phyloP scores from a whole-genome alignment of 176 grass and related monocot genomes.

The Elaeis guineensis region DNA sequence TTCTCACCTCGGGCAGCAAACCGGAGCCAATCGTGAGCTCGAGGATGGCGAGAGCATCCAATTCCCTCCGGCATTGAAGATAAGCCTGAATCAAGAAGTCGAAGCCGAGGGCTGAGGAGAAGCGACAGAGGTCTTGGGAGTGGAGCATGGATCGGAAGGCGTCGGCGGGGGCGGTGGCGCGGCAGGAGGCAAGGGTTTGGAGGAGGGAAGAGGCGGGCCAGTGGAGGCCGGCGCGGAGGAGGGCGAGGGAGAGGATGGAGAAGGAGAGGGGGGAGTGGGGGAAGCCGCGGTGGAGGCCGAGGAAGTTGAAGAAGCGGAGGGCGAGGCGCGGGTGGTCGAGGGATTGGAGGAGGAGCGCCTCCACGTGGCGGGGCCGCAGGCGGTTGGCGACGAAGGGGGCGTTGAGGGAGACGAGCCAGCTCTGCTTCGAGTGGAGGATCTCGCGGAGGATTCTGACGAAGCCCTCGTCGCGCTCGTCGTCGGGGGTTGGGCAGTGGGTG shows the following conservation, averaged over 20 bases:
- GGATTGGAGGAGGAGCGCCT: slow-evolving; percentile 10
- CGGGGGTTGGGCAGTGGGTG: background rate
- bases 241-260: slow-evolving; percentile 14
- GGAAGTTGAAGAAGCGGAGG: slow-evolving; percentile 21
- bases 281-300: slow-evolving; percentile 20
- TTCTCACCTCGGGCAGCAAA: slow-evolving; percentile 24
- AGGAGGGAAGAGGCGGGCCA: slow-evolving; percentile 24
- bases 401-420: slow-evolving; percentile 11
- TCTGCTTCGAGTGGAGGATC: slow-evolving; percentile 11
- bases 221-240: slow-evolving; percentile 11
- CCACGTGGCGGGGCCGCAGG: slow-evolving; percentile 14
- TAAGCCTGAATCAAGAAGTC: slow-evolving; percentile 31
- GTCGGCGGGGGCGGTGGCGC: background rate
- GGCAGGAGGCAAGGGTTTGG: slow-evolving; percentile 6
- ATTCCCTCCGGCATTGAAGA: slow-evolving; percentile 28
- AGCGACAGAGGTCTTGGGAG: slow-evolving; percentile 17
- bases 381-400: slow-evolving; percentile 8
- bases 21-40: slow-evolving; percentile 25
- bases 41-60: slow-evolving; percentile 31
- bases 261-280: slow-evolving; percentile 20
- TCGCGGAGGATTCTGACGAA: slow-evolving; percentile 16
- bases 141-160: slow-evolving; percentile 7
- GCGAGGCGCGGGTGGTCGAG: slow-evolving; percentile 7
- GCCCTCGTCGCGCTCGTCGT: slow-evolving; percentile 15
- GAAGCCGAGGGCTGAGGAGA: background rate